A percentile compares a stretch with the other conserved stretches of the same genome.
Conservation (phyloP, 495 filamentous ascomycete species). For the Aspergillus steynii region DNA sequence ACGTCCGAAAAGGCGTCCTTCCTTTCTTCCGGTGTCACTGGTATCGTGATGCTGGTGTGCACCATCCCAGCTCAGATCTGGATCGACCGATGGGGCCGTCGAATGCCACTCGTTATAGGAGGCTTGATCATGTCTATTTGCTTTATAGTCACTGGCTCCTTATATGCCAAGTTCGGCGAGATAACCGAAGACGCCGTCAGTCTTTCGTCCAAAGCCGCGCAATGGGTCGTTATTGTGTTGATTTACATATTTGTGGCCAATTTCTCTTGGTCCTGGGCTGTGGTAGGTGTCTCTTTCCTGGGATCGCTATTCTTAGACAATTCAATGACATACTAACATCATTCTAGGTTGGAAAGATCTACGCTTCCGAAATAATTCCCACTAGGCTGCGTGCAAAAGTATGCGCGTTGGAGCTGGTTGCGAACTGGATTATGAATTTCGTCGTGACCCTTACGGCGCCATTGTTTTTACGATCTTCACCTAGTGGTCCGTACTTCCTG, state of each 20-base stretch:
- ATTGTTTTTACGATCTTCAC: conserved; percentile 13
- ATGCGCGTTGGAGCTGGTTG: conserved; percentile 14
- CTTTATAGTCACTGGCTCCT: conserved; percentile 8
- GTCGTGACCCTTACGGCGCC: conserved; percentile 18
- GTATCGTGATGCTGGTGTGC: conserved; percentile 20
- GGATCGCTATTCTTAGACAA: background rate
- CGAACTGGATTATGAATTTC: conserved; percentile 22
- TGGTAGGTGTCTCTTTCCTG: conserved; percentile 8
- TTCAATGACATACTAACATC: background rate
- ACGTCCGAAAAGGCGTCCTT: background rate
- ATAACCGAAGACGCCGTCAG: conserved; percentile 12
- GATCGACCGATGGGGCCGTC: conserved; percentile 19
- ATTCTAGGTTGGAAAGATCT: conserved; percentile 1
- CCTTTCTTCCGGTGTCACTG: conserved; percentile 14
- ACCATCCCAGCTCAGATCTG: conserved; percentile 19
- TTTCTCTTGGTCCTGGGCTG: conserved; percentile 20
- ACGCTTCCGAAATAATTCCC: conserved; percentile 19
- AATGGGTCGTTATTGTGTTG: conserved; percentile 19
- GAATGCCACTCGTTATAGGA: conserved; percentile 14
- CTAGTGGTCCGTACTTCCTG: conserved; percentile 16
- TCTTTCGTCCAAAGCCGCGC: conserved; percentile 10
- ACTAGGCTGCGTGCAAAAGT: conserved; percentile 14
- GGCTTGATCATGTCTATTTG: conserved; percentile 13
- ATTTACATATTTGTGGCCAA: conserved; percentile 21
- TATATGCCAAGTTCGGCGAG: background rate